Conservation (phyloP, 1,139 yeast species). For the Citeromyces hawaiiensis region DNA sequence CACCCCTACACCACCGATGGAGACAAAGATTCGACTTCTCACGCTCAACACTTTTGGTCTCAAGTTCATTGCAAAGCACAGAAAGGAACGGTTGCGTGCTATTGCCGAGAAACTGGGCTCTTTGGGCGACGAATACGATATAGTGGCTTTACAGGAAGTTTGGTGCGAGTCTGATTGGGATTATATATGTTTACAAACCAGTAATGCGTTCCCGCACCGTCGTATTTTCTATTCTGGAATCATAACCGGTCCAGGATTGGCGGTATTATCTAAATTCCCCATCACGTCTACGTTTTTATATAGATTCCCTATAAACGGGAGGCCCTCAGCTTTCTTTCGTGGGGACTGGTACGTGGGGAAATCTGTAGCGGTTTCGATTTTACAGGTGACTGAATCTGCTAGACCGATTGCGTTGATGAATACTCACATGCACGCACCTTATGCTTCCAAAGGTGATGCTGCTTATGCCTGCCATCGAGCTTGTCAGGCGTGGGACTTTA, state of each 20-base stretch:
- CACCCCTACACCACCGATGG: no score
- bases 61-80: constrained; percentile 59
- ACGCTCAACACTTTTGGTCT: constrained; percentile 87
- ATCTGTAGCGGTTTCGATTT: constrained; percentile 59
- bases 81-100: constrained; percentile 54
- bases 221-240: constrained; percentile 76
- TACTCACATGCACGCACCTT: constrained; percentile 98
- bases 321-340: constrained; percentile 84
- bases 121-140: constrained; percentile 42
- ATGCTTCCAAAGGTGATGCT: constrained; percentile 70
- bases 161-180: constrained; percentile 87
- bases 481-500: constrained; percentile 94
- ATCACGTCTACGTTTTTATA: constrained; percentile 67
- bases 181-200: constrained; percentile 34
- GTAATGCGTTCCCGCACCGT: constrained; percentile 41
- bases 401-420: constrained; percentile 68
- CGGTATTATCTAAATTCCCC: constrained; percentile 72
- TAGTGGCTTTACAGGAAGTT: constrained; percentile 83
- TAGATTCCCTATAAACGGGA: constrained; percentile 83
- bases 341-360: constrained; percentile 99
- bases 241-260: constrained; percentile 87
- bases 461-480: constrained; percentile 85
- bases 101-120: constrained; percentile 54
- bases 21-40: constrained; percentile 22
- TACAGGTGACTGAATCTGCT: constrained; percentile 29